Evolutionary conservation across 2,329 filamentous ascomycete species (phyloP), one percentile per base, ranked within the genome.

Genomic region (Epichloe uncinata): DNA sequence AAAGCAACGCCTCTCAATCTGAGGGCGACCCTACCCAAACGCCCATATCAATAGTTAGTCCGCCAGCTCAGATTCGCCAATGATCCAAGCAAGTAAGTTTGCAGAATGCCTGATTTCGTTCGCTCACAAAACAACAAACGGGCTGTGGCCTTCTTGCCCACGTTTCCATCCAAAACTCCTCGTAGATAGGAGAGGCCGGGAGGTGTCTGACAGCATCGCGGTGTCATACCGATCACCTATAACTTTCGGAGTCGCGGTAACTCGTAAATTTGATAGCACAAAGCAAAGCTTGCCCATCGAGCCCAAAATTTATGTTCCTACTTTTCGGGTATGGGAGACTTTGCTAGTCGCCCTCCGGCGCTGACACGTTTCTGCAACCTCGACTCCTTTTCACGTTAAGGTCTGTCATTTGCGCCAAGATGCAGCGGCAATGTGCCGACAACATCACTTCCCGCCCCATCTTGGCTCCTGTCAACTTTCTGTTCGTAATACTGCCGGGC

Each of bases 401-500:
- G 62, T 56, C 69, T 73, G 47, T 81, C 77, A 48, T 63, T 66
- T 8, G 67, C 59, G 52, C 65, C 68, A 47, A 66, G 55, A 45
- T 61, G 67, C 26, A 58, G 60, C 15, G 85, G 80, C 37, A 88
- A 67, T 1, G 82, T 78, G 1, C 77, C 73, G 30, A 85, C 64
- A 8, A 74, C 78, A 61, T 88, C 85, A 53, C 36, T 18, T 33
- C 61, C 60, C 15, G 62, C 80, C 62, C 66, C 68, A 52, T 67
- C 63, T 55, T 68, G 64, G 4, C 55, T 56, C 54, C 75, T 70
- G 50, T 74, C 69, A 52, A 76, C 71, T 64, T 82, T 95, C 68
- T 89, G 82, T 56, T 95, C 89, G 45, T 97, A 73, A 60, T 96
- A 98, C 35, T 85, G 67, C 60, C 86, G 83, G 2, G 93, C 91